Evolutionary conservation across 192 early-diverging fungal genomes (phyloP).

Genomic region (Coemansia sp.): DNA sequence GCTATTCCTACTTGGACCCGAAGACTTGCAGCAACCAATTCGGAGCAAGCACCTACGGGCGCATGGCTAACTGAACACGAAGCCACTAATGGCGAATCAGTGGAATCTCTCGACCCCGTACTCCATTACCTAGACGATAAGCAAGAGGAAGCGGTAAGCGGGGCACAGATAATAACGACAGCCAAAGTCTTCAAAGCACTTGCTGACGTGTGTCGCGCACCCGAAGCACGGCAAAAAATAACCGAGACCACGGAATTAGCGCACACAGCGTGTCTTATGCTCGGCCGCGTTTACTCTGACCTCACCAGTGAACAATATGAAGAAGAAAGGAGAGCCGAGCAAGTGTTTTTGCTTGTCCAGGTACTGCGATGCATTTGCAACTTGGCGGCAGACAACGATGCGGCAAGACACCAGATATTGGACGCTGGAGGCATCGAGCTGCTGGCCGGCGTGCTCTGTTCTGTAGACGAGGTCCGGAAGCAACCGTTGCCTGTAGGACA

Average conservation of each 20-base stretch:
- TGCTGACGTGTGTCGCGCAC: conserved; percentile 33
- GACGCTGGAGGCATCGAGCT: conserved; percentile 6
- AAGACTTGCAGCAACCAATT: not conserved
- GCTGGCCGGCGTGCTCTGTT: conserved; percentile 10
- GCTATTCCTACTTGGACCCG: conserved; percentile 3
- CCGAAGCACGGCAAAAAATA: conserved; percentile 11
- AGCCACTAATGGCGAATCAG: not conserved
- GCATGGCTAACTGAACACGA: conserved; percentile 1
- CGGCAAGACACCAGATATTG: conserved; percentile 16
- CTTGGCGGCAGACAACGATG: conserved; percentile 41
- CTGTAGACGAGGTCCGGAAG: conserved; percentile 15
- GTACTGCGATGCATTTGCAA: conserved; percentile 50
- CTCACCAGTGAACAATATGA: not conserved
- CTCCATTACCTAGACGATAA: conserved; percentile 2
- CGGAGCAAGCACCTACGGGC: not conserved
- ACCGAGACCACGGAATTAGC: conserved; percentile 11
- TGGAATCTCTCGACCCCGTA: conserved; percentile 3
- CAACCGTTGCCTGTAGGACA: conserved; percentile 41
- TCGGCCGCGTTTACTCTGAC: conserved; percentile 9
- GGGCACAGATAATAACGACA: conserved; percentile 10
- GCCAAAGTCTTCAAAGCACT: conserved; percentile 38
- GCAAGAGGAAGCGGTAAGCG: conserved; percentile 9
- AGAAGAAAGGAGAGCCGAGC: conserved; percentile 23
- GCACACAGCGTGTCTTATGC: conserved; percentile 6
- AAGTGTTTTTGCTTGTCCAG: conserved; percentile 34